Conservation (phyloP, 2,329 filamentous ascomycete genomes). For the Venturia aucupariae region DNA sequence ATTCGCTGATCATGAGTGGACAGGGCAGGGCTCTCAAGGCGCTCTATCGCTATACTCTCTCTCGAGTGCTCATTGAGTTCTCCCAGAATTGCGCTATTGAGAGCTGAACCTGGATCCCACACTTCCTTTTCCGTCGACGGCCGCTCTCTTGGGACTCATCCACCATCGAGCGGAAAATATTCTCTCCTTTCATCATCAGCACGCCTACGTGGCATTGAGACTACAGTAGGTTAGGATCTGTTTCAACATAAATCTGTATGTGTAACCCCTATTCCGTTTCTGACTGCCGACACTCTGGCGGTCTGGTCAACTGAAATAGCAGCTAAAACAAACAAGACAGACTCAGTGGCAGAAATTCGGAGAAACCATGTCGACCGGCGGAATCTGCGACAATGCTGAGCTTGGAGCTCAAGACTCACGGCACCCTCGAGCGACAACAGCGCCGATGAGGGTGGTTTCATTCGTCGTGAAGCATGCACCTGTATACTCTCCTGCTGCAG, state of each 20-base stretch:
- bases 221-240: not conserved
- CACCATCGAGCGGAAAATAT: not conserved
- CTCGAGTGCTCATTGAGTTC: not conserved
- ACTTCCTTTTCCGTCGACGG: not conserved
- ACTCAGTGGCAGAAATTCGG: not conserved
- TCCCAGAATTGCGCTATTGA: not conserved
- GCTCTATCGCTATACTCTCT: not conserved
- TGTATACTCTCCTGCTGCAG: not conserved
- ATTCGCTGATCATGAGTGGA: not conserved
- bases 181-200: not conserved
- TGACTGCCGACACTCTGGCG: not conserved
- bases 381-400: not conserved
- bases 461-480: not conserved
- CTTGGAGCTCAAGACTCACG: not conserved
- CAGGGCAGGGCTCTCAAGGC: not conserved
- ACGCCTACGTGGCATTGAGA: not conserved
- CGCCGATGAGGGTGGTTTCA: not conserved
- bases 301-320: not conserved
- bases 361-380: not conserved
- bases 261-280: not conserved
- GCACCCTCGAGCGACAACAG: not conserved
- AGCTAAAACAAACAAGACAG: not conserved
- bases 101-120: not conserved
- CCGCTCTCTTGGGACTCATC: not conserved
- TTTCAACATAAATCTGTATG: not conserved